Conservation (phyloP, 2,329 filamentous ascomycete species). For the Fulvia fulva region DNA sequence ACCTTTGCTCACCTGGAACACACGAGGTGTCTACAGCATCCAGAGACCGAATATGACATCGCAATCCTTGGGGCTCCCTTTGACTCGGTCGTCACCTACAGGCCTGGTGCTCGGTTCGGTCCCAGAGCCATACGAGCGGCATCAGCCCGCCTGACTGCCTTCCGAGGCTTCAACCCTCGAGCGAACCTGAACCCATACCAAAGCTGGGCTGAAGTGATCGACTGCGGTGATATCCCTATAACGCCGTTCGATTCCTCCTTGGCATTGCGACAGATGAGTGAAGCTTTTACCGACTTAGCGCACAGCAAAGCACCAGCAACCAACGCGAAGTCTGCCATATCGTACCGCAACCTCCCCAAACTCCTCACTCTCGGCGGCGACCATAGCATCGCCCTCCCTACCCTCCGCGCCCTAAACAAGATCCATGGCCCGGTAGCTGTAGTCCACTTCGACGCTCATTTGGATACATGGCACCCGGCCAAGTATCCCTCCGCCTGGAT, state of each 20-base stretch:
- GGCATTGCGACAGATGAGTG: constrained; percentile 77
- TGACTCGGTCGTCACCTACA: constrained; percentile 56
- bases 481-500: constrained; percentile 77
- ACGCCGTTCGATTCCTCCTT: constrained; percentile 82
- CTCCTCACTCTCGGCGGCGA: constrained; percentile 49
- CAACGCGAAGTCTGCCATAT: constrained; percentile 36
- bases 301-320: constrained; percentile 37
- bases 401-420: constrained; percentile 47
- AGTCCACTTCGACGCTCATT: constrained; percentile 57
- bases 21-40: constrained; percentile 46
- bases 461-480: constrained; percentile 80
- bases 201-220: constrained; percentile 72
- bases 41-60: constrained; percentile 49
- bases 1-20: constrained; percentile 46
- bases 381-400: constrained; percentile 49
- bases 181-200: constrained; percentile 79
- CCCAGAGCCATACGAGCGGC: constrained; percentile 83
- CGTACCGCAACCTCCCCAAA: constrained; percentile 44
- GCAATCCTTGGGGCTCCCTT: constrained; percentile 68
- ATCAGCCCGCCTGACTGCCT: constrained; percentile 73
- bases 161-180: constrained; percentile 77
- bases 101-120: constrained; percentile 64
- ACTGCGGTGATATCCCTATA: constrained; percentile 88
- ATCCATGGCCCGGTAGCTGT: constrained; percentile 46
- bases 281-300: constrained; percentile 69